Percentiles rank a stretch among this genome's conserved stretches.
Conservation (phyloP, 805 yeast species). For the Tetrapisispora fleetii region DNA sequence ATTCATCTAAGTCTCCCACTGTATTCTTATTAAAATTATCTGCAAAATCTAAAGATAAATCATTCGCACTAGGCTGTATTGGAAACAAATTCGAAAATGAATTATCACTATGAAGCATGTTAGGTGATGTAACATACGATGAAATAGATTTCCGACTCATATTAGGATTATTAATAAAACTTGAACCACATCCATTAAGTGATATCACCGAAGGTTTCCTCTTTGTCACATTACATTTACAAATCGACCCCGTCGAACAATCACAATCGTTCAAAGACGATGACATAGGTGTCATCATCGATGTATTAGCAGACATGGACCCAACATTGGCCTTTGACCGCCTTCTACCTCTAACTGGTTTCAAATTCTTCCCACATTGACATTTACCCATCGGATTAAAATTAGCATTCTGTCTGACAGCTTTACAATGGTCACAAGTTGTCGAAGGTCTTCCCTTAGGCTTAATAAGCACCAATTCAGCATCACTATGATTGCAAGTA, state of each 20-base stretch:
- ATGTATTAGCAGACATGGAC: neutral
- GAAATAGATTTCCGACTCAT: neutral
- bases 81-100: constrained; percentile 25
- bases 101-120: constrained; percentile 8
- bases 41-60: constrained; percentile 16
- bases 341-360: neutral
- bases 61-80: constrained; percentile 30
- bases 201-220: neutral
- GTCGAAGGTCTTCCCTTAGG: constrained; percentile 95
- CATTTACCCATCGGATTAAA: constrained; percentile 34
- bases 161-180: neutral
- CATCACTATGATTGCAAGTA: constrained; percentile 85
- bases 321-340: neutral
- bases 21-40: neutral
- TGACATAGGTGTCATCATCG: neutral
- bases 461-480: constrained; percentile 83
- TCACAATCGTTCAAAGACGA: neutral
- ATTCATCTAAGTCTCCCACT: neutral
- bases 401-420: constrained; percentile 55
- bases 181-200: neutral
- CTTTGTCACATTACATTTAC: constrained; percentile 1
- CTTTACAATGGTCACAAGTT: constrained; percentile 81
- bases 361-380: constrained; percentile 3
- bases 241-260: neutral
- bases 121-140: neutral